phyloP scores from a whole-genome alignment of 768 basidiomycete species.

The Naganishia kalamii region DNA sequence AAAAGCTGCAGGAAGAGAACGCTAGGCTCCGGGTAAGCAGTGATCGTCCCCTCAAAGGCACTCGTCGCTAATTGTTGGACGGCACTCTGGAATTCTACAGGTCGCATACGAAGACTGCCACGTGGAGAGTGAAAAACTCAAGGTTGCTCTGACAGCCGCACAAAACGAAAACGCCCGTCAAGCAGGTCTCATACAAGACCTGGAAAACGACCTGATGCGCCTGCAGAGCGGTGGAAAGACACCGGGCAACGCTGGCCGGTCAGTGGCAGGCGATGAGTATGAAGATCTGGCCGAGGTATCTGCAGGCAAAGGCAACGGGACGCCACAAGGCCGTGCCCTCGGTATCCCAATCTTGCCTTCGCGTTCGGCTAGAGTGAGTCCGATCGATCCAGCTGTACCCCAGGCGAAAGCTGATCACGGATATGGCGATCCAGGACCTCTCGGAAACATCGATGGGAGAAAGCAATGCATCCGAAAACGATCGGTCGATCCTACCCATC shows the following conservation, averaged over 20 bases:
- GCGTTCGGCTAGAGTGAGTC: not conserved
- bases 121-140: not conserved
- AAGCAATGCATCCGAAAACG: slow-evolving; percentile 52
- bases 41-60: not conserved
- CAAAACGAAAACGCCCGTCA: slow-evolving; percentile 70
- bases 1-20: slow-evolving; percentile 81
- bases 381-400: too few species aligned
- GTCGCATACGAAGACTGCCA: slow-evolving; percentile 9
- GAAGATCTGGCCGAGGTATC: not conserved
- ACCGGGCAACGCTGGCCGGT: not conserved
- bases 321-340: not conserved
- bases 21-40: slow-evolving; percentile 75
- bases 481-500: slow-evolving; percentile 94
- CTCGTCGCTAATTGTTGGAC: slow-evolving; percentile 40
- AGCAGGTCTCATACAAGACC: slow-evolving; percentile 71
- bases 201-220: slow-evolving; percentile 77
- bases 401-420: too few species aligned
- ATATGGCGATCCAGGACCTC: not conserved
- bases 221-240: slow-evolving; percentile 4
- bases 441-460: not conserved
- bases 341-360: not conserved
- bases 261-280: slow-evolving; percentile 1
- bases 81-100: not conserved
- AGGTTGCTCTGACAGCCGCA: slow-evolving; percentile 37
- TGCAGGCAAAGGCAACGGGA: not conserved